A percentile compares a stretch with the other conserved stretches of the same genome.
Conservation (phyloP, 169 alveolate genomes). For the Plasmodium gonderi region DNA sequence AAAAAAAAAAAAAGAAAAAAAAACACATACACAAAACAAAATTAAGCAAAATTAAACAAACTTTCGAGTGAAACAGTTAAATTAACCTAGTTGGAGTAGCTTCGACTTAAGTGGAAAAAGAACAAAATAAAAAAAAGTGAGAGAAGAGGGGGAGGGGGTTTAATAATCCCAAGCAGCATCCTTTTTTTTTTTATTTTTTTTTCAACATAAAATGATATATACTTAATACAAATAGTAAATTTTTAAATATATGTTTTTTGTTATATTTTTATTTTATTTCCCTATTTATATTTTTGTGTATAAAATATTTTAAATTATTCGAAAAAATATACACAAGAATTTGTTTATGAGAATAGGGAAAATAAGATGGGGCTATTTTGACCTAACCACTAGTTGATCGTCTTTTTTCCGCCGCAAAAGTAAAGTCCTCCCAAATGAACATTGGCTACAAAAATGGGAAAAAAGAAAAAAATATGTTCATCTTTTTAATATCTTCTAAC, state of each 20-base stretch:
- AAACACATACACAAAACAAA: neutral
- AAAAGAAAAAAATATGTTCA: neutral
- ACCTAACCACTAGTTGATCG: neutral
- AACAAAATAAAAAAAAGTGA: neutral
- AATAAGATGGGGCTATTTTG: neutral
- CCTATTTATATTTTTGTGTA: neutral
- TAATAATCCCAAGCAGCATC: neutral
- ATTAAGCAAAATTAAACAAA: neutral
- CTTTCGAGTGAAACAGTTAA: neutral
- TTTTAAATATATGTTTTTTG: neutral
- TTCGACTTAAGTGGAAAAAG: neutral
- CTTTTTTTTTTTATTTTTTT: neutral
- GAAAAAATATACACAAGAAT: neutral
- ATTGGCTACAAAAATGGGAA: conserved; percentile 16
- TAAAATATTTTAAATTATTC: neutral
- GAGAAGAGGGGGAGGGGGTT: conserved; percentile 27
- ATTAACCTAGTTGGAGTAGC: neutral
- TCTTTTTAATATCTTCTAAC: neutral
- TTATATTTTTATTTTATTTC: too few relatives aligned
- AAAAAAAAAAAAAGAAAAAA: neutral
- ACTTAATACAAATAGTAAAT: neutral
- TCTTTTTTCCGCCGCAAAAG: neutral
- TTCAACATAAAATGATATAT: conserved; percentile 1
- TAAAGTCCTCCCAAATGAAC: conserved; percentile 15
- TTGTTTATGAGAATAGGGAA: neutral